Conservation (phyloP, 2,329 filamentous ascomycete genomes). For the Pseudodiploospora longispora region DNA sequence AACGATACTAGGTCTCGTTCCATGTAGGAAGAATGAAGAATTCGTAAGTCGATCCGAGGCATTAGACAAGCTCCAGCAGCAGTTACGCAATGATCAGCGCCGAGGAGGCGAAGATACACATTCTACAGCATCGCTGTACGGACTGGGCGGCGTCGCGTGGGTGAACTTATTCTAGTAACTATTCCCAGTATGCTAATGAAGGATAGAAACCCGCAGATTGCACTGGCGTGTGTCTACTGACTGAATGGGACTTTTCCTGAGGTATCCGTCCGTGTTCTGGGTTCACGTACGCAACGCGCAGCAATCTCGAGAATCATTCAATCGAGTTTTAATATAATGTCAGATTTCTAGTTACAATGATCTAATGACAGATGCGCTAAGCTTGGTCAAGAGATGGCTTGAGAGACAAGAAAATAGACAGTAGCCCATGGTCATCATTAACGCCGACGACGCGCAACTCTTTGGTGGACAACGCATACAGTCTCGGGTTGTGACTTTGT, state of each 20-base stretch:
- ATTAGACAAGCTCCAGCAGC: constrained; percentile 1
- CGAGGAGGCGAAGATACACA: not conserved
- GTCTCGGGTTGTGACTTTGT: not conserved
- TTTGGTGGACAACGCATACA: not conserved
- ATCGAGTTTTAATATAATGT: constrained; percentile 18
- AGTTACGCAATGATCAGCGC: constrained; percentile 3
- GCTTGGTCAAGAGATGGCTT: constrained; percentile 20
- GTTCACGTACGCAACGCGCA: constrained; percentile 23
- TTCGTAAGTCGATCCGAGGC: constrained; percentile 5
- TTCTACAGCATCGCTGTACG: constrained; percentile 5
- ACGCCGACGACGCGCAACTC: constrained; percentile 10
- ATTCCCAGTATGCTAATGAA: not conserved
- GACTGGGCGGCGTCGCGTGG: constrained; percentile 6
- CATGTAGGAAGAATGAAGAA: constrained; percentile 6
- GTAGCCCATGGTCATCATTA: constrained; percentile 14
- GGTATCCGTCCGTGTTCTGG: constrained; percentile 24
- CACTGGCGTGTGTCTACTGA: constrained; percentile 20
- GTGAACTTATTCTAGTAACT: not conserved
- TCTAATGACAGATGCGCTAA: constrained; percentile 14
- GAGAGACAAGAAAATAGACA: constrained; percentile 11
- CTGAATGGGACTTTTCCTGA: constrained; percentile 11
- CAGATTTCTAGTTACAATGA: constrained; percentile 15
- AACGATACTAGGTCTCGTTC: constrained; percentile 9
- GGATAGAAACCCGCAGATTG: constrained; percentile 25
- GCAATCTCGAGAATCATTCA: constrained; percentile 20